Evolutionary conservation across 345 rosid genomes (phyloP).

Genomic region (Carallia brachiata): DNA sequence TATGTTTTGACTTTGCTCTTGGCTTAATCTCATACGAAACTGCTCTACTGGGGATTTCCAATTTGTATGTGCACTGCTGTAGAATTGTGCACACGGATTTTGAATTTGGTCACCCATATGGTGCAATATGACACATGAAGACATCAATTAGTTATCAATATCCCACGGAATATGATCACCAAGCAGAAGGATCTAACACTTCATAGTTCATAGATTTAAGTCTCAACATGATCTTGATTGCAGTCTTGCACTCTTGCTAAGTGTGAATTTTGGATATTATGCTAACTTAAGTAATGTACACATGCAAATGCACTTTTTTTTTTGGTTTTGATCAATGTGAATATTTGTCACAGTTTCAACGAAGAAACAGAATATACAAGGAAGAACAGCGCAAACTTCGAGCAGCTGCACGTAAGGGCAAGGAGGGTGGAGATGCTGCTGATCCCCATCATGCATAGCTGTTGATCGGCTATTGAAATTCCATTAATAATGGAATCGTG

Average conservation of each 20-base stretch:
- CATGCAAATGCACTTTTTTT: not conserved
- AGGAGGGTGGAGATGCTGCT: conserved; percentile 44
- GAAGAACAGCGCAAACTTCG: conserved; percentile 94
- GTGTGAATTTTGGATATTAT: not conserved
- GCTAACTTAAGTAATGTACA: not conserved
- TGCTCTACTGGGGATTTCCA: no score
- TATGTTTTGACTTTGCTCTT: no score
- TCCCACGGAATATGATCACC: no score
- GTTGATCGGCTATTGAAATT: conserved; percentile 16
- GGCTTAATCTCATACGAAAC: no score
- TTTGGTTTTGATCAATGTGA: not conserved
- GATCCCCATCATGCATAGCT: conserved; percentile 38
- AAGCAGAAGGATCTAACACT: no score
- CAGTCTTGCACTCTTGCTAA: not conserved
- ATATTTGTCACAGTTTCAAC: conserved; percentile 59
- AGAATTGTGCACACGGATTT: not conserved
- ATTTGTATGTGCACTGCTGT: not conserved
- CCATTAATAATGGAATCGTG: conserved; percentile 33
- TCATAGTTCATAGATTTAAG: no score
- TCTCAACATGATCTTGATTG: not conserved
- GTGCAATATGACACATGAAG: no score
- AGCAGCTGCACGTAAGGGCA: conserved; percentile 62
- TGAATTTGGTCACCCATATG: not conserved
- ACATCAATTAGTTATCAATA: no score
- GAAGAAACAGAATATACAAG: conserved; percentile 91